Base-by-base conservation (phyloP, 2,329 filamentous ascomycete genomes). In the Talaromyces sp. region DNA sequence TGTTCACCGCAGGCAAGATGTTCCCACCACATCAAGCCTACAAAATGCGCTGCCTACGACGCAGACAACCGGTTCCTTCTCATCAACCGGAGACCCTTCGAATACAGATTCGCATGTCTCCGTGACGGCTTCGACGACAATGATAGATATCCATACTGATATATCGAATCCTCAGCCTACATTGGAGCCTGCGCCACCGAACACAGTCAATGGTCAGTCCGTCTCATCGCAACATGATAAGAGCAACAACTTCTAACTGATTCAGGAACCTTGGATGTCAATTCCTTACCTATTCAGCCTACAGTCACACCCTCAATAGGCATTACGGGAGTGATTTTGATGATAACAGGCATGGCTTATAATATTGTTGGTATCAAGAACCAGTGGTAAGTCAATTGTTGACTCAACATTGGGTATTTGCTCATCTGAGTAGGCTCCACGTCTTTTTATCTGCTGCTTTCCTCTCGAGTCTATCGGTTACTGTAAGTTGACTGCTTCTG, bases 321-420 rank as follows among this genome's bases (percentile, higher is more conserved):
- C 2, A 86, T 97, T 58, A 89, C 88, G 38, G 94, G 93, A 27
- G 86, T 89, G 22, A 81, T 97, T 59, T 82, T 98, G 67, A 83
- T 98, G 51, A 74, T 88, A 3, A 86, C 88, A 8, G 94, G 94
- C n/a, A 73, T 84, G 8, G 81, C 86, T 6, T 90, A 95, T 73
- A 84, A 87, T 7, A 78, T 97, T 22, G 85, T 96, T 69, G 93
- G 93, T 1, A 92, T 96, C 72, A 94, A 92, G 77, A 92, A 92
- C 72, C 84, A 85, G 76, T 89, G 86, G 86, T 84, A 74, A 68
- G 63, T 43, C 22, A 34, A 47, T 31, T 6, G 5, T 36, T 22
- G 17, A 5, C 34, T 38, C 10, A 22, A 27, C 10, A 54, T 36
- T n/a, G 61, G 27, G 17, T 58, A 34, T 25, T n/a, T 54, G 15